Conservation (phyloP, 768 basidiomycete genomes). For the Mycena alexandri region DNA sequence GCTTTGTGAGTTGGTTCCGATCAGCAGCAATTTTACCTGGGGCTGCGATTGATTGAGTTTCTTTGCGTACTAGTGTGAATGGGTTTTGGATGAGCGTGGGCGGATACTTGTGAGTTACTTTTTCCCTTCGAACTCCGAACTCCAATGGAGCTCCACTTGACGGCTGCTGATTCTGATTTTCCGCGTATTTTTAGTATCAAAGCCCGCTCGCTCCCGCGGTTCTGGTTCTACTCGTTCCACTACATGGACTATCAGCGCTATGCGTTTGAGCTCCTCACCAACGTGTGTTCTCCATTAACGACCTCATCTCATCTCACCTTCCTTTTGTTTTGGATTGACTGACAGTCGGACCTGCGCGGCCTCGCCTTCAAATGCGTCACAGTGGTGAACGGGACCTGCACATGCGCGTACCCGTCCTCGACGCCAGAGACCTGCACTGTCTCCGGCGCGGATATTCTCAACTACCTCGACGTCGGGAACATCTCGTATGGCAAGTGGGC, state of each 20-base stretch:
- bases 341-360: slow-evolving; percentile 63
- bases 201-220: slow-evolving; percentile 64
- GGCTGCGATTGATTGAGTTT: neutral
- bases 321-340: slow-evolving; percentile 30
- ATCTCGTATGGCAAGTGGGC: slow-evolving; percentile 61
- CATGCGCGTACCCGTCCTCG: slow-evolving; percentile 65
- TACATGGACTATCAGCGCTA: slow-evolving; percentile 68
- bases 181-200: slow-evolving; percentile 57
- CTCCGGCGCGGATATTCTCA: slow-evolving; percentile 63
- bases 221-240: slow-evolving; percentile 71
- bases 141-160: no score
- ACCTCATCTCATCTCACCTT: neutral
- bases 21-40: slow-evolving; percentile 3
- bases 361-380: slow-evolving; percentile 58
- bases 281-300: slow-evolving; percentile 42
- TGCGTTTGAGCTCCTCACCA: slow-evolving; percentile 53
- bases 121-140: neutral
- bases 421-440: slow-evolving; percentile 59
- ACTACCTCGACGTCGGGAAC: slow-evolving; percentile 58
- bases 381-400: slow-evolving; percentile 50
- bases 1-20: slow-evolving; percentile 50
- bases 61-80: slow-evolving; percentile 50
- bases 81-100: slow-evolving; percentile 74
- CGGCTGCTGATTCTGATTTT: slow-evolving; percentile 7
- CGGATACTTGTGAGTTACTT: slow-evolving; percentile 54